Base-by-base conservation (phyloP, 177 flowering plant genomes). In the Tripterygium wilfordii region DNA sequence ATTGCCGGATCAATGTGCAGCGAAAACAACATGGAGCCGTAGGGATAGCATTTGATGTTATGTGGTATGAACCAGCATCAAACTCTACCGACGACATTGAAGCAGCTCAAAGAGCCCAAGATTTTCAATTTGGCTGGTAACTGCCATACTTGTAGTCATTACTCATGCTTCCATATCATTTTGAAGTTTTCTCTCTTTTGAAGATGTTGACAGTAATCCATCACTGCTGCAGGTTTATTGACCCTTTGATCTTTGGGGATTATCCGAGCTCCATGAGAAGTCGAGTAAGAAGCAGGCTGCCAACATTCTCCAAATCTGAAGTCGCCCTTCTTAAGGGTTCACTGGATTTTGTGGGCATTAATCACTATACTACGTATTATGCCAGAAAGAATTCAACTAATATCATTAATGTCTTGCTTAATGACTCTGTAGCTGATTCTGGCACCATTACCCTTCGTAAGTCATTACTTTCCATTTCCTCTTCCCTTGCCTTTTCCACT, bases 71-170 rank as follows among this genome's bases (percentile, higher is more conserved):
- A 48, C 91, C 96, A 27, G 64, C 56, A 27, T 10, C 77, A 19
- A 86, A 82, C 69, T 60, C 80, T 14, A 48, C 70, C 3, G 76
- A 56, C 27, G 91, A 88, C 61, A 71, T 81, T 25, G 80, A 75
- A 46, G 96, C 98, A 12, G 56, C 96, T 22, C 80, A 82, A 48
- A 72, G 95, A 62, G 96, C 96, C 13, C 80, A 74, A 56, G 96
- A 92, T 44, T 92, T 88, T 56, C 83, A 82, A 60, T 66, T 92
- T 53, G 98, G 96, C 36, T 92, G 98, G 98, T 92, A 73, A 44
- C 0, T 36, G 6, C 2, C 41, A 15, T 16, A 24, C 14, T 5
- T 19, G 10, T 25, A 15, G 15, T 17, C 2, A 15, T 15, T 16
- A 4, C 8, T 22, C n/a, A n/a, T n/a, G n/a, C n/a, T n/a, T n/a